A percentile compares a stretch with the other conserved stretches of the same genome.
Evolutionary conservation across 129 eudicot species (phyloP).

Genomic region (Oenanthe sinensis): DNA sequence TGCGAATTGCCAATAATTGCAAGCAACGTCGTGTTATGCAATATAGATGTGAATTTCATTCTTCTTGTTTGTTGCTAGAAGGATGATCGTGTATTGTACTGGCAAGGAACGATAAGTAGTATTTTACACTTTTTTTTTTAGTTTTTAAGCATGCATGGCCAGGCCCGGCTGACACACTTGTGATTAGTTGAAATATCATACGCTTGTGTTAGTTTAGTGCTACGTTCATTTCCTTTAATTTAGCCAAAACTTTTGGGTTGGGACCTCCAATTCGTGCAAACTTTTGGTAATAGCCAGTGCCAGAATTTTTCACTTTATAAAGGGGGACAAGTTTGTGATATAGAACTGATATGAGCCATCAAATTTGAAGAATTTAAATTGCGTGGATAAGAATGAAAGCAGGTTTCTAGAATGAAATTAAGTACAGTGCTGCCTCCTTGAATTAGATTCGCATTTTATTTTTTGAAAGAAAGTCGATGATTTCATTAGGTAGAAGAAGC

Average conservation of each 20-base stretch:
- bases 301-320: not conserved
- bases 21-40: not conserved
- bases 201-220: not conserved
- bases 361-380: not conserved
- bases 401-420: not conserved
- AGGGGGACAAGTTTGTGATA: not conserved
- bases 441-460: not conserved
- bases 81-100: conserved; percentile 3
- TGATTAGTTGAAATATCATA: conserved; percentile 1
- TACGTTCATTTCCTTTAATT: not conserved
- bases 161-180: not conserved
- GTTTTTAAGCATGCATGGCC: conserved; percentile 5
- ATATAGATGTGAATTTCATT: conserved; percentile 2
- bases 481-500: no score
- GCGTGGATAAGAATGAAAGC: not conserved
- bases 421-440: not conserved
- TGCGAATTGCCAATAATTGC: not conserved
- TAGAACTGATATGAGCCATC: not conserved
- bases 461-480: no score
- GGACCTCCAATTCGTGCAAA: not conserved
- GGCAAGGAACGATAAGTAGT: not conserved
- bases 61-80: conserved; percentile 12
- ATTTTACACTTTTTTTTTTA: conserved; percentile 3
- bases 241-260: not conserved
- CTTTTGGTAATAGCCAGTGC: not conserved